These are phyloP conservation scores for Phascolomyces articulosus DNA, from an alignment of 371 early-diverging fungal genomes.

Conservation along the genomic window DNA sequence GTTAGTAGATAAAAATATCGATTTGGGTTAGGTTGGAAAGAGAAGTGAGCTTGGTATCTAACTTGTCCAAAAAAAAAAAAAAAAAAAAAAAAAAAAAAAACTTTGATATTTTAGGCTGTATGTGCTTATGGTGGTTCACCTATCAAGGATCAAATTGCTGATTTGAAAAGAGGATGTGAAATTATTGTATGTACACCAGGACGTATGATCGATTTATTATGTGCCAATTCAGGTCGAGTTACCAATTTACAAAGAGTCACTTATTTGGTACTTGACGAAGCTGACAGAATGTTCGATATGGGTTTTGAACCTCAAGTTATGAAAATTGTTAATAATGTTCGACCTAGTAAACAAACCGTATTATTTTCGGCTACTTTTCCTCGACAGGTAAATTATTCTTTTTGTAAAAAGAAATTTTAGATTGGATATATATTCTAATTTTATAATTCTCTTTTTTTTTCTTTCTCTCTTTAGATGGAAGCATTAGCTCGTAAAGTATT, in stretches of 20 bases:
- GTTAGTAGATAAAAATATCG: not conserved
- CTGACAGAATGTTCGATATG: slow-evolving; percentile 98
- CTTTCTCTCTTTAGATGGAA: slow-evolving; percentile 69
- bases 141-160: slow-evolving; percentile 97
- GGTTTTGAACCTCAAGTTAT: slow-evolving; percentile 99
- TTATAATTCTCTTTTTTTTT: not conserved
- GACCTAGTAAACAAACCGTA: slow-evolving; percentile 92
- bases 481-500: slow-evolving; percentile 94
- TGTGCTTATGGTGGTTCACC: slow-evolving; percentile 99
- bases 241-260: slow-evolving; percentile 94
- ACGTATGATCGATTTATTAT: slow-evolving; percentile 98
- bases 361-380: slow-evolving; percentile 98
- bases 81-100: too few species aligned
- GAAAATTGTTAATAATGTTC: slow-evolving; percentile 95
- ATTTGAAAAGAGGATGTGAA: slow-evolving; percentile 97
- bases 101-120: too few species aligned
- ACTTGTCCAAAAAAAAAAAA: too few species aligned
- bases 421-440: too few species aligned
- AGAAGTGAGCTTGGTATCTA: too few species aligned
- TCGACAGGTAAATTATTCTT: slow-evolving; percentile 60
- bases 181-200: slow-evolving; percentile 99
- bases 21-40: not conserved
- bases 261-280: slow-evolving; percentile 99
- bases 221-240: slow-evolving; percentile 95
- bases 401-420: not conserved